phyloP scores from a whole-genome alignment of 2,329 filamentous ascomycete genomes.

The Ceratocystis lukuohia region DNA sequence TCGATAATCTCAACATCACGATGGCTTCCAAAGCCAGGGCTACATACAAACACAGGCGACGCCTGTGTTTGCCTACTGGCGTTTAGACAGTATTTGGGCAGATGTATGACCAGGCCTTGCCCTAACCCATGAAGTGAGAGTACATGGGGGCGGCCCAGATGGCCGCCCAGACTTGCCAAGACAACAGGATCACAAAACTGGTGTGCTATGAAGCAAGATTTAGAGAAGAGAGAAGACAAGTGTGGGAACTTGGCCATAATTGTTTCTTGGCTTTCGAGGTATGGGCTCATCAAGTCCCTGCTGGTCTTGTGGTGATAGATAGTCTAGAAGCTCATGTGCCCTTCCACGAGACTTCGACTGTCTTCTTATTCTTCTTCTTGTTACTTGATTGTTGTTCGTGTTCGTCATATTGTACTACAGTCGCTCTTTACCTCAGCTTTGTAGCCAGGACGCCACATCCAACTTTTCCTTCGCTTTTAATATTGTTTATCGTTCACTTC shows the following conservation, averaged over 20 bases:
- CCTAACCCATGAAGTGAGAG: not conserved
- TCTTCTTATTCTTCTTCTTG: not conserved
- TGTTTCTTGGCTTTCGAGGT: constrained; percentile 1
- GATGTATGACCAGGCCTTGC: no score
- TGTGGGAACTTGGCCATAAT: not conserved
- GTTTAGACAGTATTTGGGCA: no score
- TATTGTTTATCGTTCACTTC: constrained; percentile 1
- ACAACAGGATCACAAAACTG: not conserved
- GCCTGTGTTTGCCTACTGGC: no score
- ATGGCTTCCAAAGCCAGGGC: no score
- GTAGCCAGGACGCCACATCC: not conserved
- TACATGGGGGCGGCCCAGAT: not conserved
- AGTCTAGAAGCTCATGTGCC: constrained; percentile 6
- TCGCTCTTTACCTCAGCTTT: constrained; percentile 14
- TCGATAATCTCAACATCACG: no score
- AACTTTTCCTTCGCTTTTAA: not conserved
- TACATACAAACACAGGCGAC: no score
- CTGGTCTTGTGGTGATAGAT: not conserved
- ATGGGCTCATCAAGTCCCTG: not conserved
- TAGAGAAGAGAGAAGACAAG: not conserved
- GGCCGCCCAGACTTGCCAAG: constrained; percentile 2
- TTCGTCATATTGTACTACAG: constrained; percentile 1
- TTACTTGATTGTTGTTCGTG: not conserved
- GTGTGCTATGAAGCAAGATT: constrained; percentile 1
- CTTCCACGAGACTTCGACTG: not conserved